A percentile compares a stretch with the other conserved stretches of the same genome.
These are phyloP conservation scores for Stachybotrys chlorohalonatus DNA, from an alignment of 2,329 filamentous ascomycete species.

Conservation along the genomic window DNA sequence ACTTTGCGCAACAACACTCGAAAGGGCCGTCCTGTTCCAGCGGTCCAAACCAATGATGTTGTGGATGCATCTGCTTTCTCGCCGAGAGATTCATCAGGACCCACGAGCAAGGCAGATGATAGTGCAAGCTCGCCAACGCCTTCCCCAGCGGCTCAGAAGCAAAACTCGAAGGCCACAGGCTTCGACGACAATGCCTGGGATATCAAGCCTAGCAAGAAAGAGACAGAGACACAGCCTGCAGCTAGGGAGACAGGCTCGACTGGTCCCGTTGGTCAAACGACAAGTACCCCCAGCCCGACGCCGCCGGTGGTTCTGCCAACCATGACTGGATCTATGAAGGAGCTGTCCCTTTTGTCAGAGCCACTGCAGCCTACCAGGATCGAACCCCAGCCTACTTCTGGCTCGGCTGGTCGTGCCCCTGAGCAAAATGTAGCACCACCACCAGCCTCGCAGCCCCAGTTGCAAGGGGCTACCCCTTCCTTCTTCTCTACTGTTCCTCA, in stretches of 20 bases:
- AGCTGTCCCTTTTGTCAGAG: constrained; percentile 43
- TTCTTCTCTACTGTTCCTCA: constrained; percentile 41
- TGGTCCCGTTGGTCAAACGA: neutral
- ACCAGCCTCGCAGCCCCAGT: constrained; percentile 30
- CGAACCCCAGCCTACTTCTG: constrained; percentile 19
- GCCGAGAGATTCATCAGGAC: constrained; percentile 25
- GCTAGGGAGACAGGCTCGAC: constrained; percentile 13
- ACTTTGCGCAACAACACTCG: constrained; percentile 87
- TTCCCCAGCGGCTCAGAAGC: constrained; percentile 18
- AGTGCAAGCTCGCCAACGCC: constrained; percentile 12
- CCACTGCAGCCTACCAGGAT: constrained; percentile 43
- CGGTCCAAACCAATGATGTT: constrained; percentile 76
- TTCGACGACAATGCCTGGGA: constrained; percentile 99
- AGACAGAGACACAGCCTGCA: constrained; percentile 2
- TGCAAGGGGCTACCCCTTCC: constrained; percentile 46
- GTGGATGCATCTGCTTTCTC: constrained; percentile 84
- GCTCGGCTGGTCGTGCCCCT: constrained; percentile 3
- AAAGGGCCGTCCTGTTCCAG: constrained; percentile 79
- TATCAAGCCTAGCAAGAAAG: constrained; percentile 70
- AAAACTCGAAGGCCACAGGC: constrained; percentile 33
- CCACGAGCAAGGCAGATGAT: constrained; percentile 9
- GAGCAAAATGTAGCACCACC: constrained; percentile 20
- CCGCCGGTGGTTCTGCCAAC: constrained; percentile 28
- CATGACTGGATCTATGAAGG: constrained; percentile 59
- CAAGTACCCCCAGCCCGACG: constrained; percentile 2